Conservation (phyloP, 1,284 basidiomycete species). For the Boletus smithii region DNA sequence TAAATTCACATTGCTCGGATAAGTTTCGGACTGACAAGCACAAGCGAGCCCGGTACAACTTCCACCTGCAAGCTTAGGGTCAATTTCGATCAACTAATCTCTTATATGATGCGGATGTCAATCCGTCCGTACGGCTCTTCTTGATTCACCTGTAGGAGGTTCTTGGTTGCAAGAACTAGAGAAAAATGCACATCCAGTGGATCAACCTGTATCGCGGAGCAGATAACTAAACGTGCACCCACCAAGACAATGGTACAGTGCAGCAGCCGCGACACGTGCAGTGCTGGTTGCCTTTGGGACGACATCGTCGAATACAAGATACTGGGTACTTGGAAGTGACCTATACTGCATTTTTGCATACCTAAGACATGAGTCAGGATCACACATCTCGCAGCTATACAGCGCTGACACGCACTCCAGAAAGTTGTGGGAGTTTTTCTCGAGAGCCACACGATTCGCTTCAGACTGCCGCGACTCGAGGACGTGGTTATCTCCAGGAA, state of each 20-base stretch:
- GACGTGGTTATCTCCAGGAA: conserved; percentile 35
- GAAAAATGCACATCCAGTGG: background rate
- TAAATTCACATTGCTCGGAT: conserved; percentile 6
- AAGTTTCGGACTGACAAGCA: too few species aligned
- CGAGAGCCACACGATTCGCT: conserved; percentile 54
- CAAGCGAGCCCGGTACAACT: background rate
- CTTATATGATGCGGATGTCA: conserved; percentile 37
- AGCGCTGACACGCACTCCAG: conserved; percentile 52
- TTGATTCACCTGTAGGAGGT: conserved; percentile 55
- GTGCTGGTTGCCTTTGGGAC: conserved; percentile 65
- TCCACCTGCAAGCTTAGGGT: background rate
- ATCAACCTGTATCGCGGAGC: background rate
- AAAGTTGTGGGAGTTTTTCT: conserved; percentile 74
- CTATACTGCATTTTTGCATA: conserved; percentile 74
- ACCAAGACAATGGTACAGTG: conserved; percentile 81
- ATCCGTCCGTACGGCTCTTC: conserved; percentile 47
- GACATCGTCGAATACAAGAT: conserved; percentile 60
- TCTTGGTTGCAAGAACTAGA: conserved; percentile 64
- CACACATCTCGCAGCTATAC: background rate
- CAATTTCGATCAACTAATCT: background rate
- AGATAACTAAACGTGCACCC: conserved; percentile 22
- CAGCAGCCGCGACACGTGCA: conserved; percentile 70
- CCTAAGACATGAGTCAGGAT: conserved; percentile 37
- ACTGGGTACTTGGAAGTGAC: conserved; percentile 46
- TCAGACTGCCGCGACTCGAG: conserved; percentile 54